These are phyloP conservation scores for Corylus americana DNA, from an alignment of 306 rosid genomes.

Conservation along the genomic window DNA sequence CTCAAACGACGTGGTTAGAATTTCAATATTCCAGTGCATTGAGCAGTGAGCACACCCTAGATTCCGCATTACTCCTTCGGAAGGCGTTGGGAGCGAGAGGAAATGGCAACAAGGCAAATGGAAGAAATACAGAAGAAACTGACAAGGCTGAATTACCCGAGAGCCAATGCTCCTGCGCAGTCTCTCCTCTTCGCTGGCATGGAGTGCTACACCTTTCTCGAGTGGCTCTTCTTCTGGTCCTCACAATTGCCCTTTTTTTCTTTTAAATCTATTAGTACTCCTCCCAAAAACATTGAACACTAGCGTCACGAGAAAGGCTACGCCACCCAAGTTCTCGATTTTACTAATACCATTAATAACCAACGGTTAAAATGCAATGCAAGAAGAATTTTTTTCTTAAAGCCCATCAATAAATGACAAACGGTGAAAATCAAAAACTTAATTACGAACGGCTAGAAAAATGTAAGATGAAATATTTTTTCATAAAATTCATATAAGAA, in stretches of 20 bases:
- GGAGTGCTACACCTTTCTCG: conserved; percentile 94
- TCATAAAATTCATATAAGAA: no score
- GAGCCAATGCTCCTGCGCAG: conserved; percentile 94
- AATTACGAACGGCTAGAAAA: no score
- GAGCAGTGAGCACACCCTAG: no score
- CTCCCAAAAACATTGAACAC: no score
- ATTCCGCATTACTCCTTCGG: not conserved
- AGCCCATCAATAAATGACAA: no score
- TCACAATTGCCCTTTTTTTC: not conserved
- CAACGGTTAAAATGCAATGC: no score
- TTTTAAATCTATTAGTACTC: not conserved
- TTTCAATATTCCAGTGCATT: not conserved
- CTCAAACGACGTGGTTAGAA: not conserved
- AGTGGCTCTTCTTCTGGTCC: conserved; percentile 96
- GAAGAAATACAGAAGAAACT: conserved; percentile 87
- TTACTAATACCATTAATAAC: no score
- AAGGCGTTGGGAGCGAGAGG: not conserved
- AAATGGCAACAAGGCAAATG: conserved; percentile 93
- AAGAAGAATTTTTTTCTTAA: no score
- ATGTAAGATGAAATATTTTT: no score
- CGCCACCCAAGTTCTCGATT: no score
- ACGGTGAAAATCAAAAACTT: no score
- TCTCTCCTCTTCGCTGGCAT: conserved; percentile 93
- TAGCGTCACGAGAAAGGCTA: no score
- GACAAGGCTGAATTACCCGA: conserved; percentile 63